A percentile compares a stretch with the other conserved stretches of the same genome.
These are phyloP conservation scores for Cymbidium sinense DNA, from an alignment of 106 monocot genomes.

Conservation along the genomic window DNA sequence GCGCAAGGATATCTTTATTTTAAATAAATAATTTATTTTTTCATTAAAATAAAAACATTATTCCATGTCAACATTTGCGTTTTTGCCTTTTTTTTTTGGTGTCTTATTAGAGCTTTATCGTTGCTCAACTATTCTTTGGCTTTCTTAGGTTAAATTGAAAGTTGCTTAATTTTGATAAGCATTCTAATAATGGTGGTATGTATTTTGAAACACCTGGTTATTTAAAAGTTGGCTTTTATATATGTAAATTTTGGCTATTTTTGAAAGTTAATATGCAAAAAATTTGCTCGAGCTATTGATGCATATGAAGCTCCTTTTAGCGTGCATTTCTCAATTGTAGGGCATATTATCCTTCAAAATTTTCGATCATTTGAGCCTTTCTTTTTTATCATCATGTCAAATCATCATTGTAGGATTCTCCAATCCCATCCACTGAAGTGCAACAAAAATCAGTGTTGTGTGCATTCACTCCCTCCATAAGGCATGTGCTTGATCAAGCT, in stretches of 20 bases:
- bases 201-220: no score
- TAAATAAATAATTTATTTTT: background rate
- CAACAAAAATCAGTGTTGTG: no score
- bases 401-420: no score
- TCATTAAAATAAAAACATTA: background rate
- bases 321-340: background rate
- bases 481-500: no score
- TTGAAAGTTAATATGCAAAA: background rate
- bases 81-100: background rate
- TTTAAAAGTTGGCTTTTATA: background rate
- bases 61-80: background rate
- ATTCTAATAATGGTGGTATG: no score
- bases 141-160: background rate
- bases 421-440: background rate
- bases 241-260: background rate
- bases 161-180: background rate
- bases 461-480: no score
- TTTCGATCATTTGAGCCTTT: background rate
- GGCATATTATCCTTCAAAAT: background rate
- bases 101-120: background rate
- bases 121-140: background rate
- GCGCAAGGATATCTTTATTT: background rate
- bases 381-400: background rate
- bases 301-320: background rate
- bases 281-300: background rate